Evolutionary conservation across 495 filamentous ascomycete species (phyloP), one percentile per base, ranked within the genome.

Genomic region (Copromyces sp.): DNA sequence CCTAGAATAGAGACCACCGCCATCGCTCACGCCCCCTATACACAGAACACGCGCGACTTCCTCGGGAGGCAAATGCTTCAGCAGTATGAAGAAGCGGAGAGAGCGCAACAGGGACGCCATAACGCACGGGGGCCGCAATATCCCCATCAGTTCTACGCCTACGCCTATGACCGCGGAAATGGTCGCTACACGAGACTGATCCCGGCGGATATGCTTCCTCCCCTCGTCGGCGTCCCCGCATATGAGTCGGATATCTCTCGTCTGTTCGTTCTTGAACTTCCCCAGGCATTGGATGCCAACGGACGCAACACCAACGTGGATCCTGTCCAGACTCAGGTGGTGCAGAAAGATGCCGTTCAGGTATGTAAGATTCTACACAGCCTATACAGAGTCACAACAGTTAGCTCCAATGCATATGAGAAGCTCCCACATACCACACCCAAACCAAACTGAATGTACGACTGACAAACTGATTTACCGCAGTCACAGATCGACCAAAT

Each of bases 191-290:
- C 89, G 14, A 88, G 89, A 0, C 83, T 94, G 12, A 81, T 93
- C 42, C 87, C 90, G 0, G 84, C 88, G 0, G 92, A 93, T 75
- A 87, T 92, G 80, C 79, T 93, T 5, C 89, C 89, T 0, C 59
- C 80, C 7, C 39, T 84, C 45, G 70, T 77, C 41, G 80, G 79
- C 1, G 75, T 84, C 35, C 81, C 83, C 14, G 72, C 81, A 14
- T 3, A 71, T 1, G 74, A 82, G 73, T 72, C 73, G 29, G 75
- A 79, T 38, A 74, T 69, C 17, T 75, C 75, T 2, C 80, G 82
- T n/a, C 77, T 87, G 75, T 74, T 84, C 24, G 77, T 85, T 16
- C 69, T 87, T 35, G 82, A 82, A 6, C 68, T 78, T n/a, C 85
- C 84, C 3, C 73, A 74, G 41, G 80, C 75, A 1, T 32, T 80